Percentiles rank a stretch among this genome's conserved stretches.
Evolutionary conservation across 441 rosid species (phyloP).

Genomic region (Raphanus hybrid): DNA sequence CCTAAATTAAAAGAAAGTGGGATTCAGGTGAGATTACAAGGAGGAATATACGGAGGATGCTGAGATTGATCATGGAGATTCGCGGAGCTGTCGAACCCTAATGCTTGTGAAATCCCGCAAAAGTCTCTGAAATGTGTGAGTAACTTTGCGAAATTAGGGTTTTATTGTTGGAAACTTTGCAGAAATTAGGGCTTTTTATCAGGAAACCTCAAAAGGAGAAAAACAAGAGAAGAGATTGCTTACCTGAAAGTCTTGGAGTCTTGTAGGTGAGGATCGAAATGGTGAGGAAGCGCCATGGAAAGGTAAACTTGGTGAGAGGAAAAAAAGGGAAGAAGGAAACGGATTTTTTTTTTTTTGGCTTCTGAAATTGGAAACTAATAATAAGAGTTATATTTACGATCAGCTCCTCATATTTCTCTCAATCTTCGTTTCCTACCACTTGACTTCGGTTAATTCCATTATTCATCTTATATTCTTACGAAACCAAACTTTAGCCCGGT

Average conservation of each 20-base stretch:
- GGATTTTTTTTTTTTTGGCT: constrained; percentile 1
- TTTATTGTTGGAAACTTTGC: not conserved
- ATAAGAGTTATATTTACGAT: constrained; percentile 24
- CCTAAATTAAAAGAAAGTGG: not conserved
- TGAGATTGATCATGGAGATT: constrained; percentile 69
- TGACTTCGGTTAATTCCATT: not conserved
- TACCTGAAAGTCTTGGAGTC: constrained; percentile 38
- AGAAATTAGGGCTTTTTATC: not conserved
- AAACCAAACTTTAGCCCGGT: not conserved
- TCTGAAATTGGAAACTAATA: constrained; percentile 12
- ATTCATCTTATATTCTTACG: not conserved
- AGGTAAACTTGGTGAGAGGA: constrained; percentile 10
- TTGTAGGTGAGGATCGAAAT: constrained; percentile 35
- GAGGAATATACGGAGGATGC: constrained; percentile 88
- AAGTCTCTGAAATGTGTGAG: constrained; percentile 47
- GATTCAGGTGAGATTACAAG: constrained; percentile 51
- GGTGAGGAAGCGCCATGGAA: constrained; percentile 44
- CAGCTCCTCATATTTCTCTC: not conserved
- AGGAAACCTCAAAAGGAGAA: not conserved
- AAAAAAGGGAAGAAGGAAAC: constrained; percentile 10
- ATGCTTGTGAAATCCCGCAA: constrained; percentile 39
- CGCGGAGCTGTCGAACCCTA: constrained; percentile 46
- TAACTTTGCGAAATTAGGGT: constrained; percentile 25
- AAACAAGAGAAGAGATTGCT: constrained; percentile 14
- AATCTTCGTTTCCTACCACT: not conserved